Base-by-base conservation (phyloP, 306 rosid species). In the Cucurbita ficifolia region DNA sequence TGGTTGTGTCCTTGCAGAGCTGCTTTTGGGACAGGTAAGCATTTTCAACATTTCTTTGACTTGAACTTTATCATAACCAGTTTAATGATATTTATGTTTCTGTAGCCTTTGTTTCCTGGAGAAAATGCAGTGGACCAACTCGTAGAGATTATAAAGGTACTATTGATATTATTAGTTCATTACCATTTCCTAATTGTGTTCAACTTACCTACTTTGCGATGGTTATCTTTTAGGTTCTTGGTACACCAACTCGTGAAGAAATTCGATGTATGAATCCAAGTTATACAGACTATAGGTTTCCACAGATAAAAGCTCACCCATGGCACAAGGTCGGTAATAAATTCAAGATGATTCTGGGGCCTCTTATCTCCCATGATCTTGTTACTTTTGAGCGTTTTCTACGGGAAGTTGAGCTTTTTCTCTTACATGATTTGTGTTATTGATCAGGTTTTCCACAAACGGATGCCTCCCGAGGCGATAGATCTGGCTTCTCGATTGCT, bases 1-100 rank as follows among this genome's bases (percentile, higher is more conserved):
- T 81, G 98, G 98, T 64, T 93, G 98, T 80, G 97, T 93, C 79
- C 93, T 93, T 65, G 98, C 98, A 43, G 98, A 93, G 86, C 96
- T 94, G 76, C 98, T 94, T 78, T 78, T 94, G 85, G 98, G 98
- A 73, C 95, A 87, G 97, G 97, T 93, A 71, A 57, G 87, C 76
- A 70, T 75, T 72, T 75, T 75, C 52, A 35, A 24, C 50, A 57
- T 24, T 45, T 48, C 29, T 4, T 22, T 29, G 7, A 49, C 13
- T 43, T 45, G 24, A 69, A 14, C 42, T 24, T 29, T 69, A 42
- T 55, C 71, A 38, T 8, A 59, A 75, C 52, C 42, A 11, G 49
- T 22, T 6, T 18, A 36, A 42, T 29, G 21, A 16, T 40, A 6
- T 10, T 29, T 51, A 3, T 77, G 38, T 73, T 74, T 86, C 70